Base-by-base conservation (phyloP, 345 rosid genomes). In the Bruguiera parviflora region DNA sequence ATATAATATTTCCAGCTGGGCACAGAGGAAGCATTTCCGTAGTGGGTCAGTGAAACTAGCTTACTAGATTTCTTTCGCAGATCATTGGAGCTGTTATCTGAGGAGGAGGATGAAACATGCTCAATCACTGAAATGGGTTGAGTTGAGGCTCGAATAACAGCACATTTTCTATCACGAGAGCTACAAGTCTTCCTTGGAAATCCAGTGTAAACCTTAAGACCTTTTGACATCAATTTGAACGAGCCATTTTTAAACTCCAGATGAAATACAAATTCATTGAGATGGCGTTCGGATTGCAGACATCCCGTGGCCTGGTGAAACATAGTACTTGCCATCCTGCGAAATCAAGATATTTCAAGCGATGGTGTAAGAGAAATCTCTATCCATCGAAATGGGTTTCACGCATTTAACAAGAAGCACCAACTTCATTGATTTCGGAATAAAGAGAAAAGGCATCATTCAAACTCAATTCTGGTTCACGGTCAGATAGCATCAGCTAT, bases 251-350 rank as follows among this genome's bases (percentile, higher is more conserved):
- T 71, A 61, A 75, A 59, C 59, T 83, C 86, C 46, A 52, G 75
- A 9, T 47, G 75, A 73, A 46, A 49, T 55, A 76, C 75, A 59
- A 78, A 82, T 79, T 47, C 78, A 49, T 74, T 68, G 29, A 80
- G 75, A 51, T 69, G 78, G 61, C 55, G 69, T 35, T 67, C 81
- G 73, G 74, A 70, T 51, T 79, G 84, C 60, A 79, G 61, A 61
- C 80, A 78, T 68, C 79, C 79, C 19, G 78, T 24, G 37, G 86
- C 66, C 77, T 82, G 90, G 76, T 86, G 80, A 67, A 85, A 84
- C 55, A 72, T 79, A 77, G 88, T 76, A 66, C 78, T 75, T 49
- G 88, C 87, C 96, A 92, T 92, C 74, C 96, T 88, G 90, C 62
- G 78, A 71, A 66, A 53, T 61, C 35, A 56, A 70, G 22, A 63